Evolutionary conservation across 805 yeast genomes (phyloP).

Genomic region (Candida corydali): DNA sequence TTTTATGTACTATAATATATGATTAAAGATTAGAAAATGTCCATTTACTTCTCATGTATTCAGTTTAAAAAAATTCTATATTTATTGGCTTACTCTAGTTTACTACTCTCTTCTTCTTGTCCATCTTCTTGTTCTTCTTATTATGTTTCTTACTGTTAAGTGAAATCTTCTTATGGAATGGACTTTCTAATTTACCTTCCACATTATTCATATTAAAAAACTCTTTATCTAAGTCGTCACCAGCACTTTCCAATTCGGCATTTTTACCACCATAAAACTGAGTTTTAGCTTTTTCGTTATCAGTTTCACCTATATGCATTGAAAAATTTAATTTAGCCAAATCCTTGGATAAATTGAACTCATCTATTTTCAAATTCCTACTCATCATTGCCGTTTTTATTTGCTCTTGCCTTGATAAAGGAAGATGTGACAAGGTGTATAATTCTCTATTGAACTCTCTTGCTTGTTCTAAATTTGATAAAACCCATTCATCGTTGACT

Average conservation of each 20-base stretch:
- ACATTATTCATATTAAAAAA: conserved; percentile 70
- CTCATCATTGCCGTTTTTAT: conserved; percentile 57
- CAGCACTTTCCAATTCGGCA: conserved; percentile 73
- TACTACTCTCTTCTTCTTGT: conserved; percentile 39
- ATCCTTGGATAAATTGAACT: conserved; percentile 65
- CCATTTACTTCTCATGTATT: too few species aligned
- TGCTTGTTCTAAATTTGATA: conserved; percentile 36
- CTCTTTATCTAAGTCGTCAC: conserved; percentile 79
- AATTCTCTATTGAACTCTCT: conserved; percentile 68
- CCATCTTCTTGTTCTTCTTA: conserved; percentile 72
- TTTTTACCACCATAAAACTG: conserved; percentile 75
- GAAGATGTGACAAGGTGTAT: conserved; percentile 60
- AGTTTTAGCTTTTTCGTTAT: conserved; percentile 41
- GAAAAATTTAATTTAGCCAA: conserved; percentile 73
- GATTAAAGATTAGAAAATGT: neutral
- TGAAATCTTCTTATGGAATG: conserved; percentile 60
- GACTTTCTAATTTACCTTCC: conserved; percentile 59
- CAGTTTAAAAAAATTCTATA: too few species aligned
- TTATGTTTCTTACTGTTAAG: conserved; percentile 52
- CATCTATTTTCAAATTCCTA: conserved; percentile 47
- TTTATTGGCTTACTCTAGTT: too few species aligned
- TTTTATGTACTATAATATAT: neutral
- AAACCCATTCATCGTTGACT: conserved; percentile 57
- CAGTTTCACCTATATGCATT: conserved; percentile 52
- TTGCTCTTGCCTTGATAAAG: conserved; percentile 72